Percentiles rank a stretch among this genome's conserved stretches.
These are phyloP conservation scores for Stagonosporopsis chrysanthemi DNA, from an alignment of 2,329 filamentous ascomycete species.

Conservation along the genomic window DNA sequence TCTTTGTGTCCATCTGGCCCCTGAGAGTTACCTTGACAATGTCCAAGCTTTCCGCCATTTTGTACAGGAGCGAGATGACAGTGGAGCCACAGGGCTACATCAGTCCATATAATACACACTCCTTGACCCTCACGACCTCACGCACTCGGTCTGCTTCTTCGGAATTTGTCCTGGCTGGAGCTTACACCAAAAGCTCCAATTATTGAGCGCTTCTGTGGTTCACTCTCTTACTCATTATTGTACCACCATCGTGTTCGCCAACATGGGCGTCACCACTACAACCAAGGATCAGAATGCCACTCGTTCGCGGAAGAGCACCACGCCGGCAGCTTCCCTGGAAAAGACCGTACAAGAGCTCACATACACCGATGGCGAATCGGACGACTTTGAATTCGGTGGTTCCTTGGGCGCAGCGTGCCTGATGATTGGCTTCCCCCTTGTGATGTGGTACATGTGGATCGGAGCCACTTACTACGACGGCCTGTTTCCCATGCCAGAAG, in stretches of 20 bases:
- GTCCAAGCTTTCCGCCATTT: not conserved
- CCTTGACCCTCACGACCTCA: not conserved
- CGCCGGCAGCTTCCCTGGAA: not conserved
- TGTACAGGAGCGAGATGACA: not conserved
- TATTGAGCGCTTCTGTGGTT: not conserved
- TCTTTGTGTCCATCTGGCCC: not conserved
- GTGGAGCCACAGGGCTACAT: not conserved
- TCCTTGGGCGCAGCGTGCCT: constrained; percentile 76
- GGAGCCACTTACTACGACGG: constrained; percentile 91
- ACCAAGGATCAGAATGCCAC: not conserved
- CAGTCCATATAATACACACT: not conserved
- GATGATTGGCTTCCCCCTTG: constrained; percentile 87
- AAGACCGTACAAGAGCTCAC: not conserved
- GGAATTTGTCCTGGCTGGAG: not conserved
- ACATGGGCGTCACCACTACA: constrained; percentile 9
- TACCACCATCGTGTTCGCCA: not conserved
- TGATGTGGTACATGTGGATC: constrained; percentile 99
- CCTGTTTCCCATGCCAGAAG: constrained; percentile 71
- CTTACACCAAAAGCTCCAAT: not conserved
- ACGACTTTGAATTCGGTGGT: constrained; percentile 82
- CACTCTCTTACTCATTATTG: not conserved
- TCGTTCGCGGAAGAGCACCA: not conserved
- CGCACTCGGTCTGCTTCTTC: not conserved
- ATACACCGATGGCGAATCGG: constrained; percentile 44
- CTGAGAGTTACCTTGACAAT: not conserved